Evolutionary conservation across 768 basidiomycete genomes (phyloP), one percentile per base, ranked within the genome.

Genomic region (Serendipita sp.): DNA sequence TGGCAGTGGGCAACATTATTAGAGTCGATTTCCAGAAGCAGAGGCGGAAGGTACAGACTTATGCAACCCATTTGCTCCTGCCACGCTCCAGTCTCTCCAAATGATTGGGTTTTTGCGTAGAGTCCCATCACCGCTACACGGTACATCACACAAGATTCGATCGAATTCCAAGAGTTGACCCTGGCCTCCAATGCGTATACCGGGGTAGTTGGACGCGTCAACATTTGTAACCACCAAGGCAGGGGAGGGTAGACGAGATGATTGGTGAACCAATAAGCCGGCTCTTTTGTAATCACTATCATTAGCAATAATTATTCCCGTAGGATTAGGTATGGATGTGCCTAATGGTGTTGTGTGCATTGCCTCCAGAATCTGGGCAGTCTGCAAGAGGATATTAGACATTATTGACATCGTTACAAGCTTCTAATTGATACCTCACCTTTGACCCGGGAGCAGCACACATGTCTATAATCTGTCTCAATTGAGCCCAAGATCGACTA

Each of bases 401-500:
- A n/a, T n/a, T n/a, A n/a, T n/a, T n/a, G n/a, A 53, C 22, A 60
- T 0, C 48, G 60, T 42, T 43, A 4, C 45, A 22, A 16, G 9
- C 50, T 16, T 31, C 43, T 2, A 45, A 60, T 33, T 28, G 26
- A 62, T 22, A 51, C 56, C 38, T 33, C 66, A 88, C 90, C 77
- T 99, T 99, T 24, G 93, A 96, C 3, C 96, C 96, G 0, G 96
- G 96, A 1, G 96, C 95, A 17, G 96, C 96, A 70, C 96, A 99
- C 90, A 95, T 92, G 72, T 99, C 96, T 68, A 98, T 83, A 20
- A 90, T 87, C 83, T 88, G 64, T 31, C 16, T 61, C 53, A 5
- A 42, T 17, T n/a, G 30, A 9, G 11, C 41, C 42, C 62, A 61
- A 14, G 14, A 42, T 38, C 53, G 45, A 17, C 7, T 48, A 9